Evolutionary conservation across 768 basidiomycete genomes (phyloP), one percentile per base, ranked within the genome.

Genomic region (Peribolospora kevripleyi): DNA sequence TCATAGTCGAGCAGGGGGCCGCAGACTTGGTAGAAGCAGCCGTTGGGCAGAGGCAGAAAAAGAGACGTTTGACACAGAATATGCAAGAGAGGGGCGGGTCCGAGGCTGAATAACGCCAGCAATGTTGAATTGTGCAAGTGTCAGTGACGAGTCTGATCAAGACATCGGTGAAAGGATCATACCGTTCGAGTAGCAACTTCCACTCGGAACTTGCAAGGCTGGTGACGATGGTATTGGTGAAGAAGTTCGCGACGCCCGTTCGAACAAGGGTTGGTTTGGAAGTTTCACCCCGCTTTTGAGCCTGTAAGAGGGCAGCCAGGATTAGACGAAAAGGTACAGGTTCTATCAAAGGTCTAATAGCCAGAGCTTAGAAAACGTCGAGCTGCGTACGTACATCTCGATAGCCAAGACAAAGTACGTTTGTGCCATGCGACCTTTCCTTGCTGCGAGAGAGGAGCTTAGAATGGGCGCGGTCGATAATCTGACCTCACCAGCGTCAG

Each of bases 21-120:
- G 0, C 80, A 76, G 55, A 93, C 65, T 66, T 97, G 90, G 58
- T 82, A 82, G 43, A 80, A 74, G 63, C 85, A 90, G 14, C 76
- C 78, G 62, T 93, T 91, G 0, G 82, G 81, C 25, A 93, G 67
- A 2, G 81, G 70, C 11, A 81, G 63, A 64, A 87, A 95, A 13
- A 90, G 58, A 54, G 80, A 74, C 3, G 78, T 72, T 25, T 25
- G 25, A 25, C 25, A 25, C 13, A 97, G 74, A 7, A 97, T 70
- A 64, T 87, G 79, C 41, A 82, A 65, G 74, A 91, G 80, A 1
- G 75, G 74, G 60, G 77, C 77, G 46, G 77, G 76, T 0, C 88
- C 87, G 6, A 85, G 74, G 59, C 88, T 90, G 59, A 7, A 1
- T 10, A 36, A 9, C 5, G 36, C 36, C 41, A 43, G 45, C 6